phyloP scores from a whole-genome alignment of 225 moss, liverwort and hornwort species.

The Climacium dendroides region DNA sequence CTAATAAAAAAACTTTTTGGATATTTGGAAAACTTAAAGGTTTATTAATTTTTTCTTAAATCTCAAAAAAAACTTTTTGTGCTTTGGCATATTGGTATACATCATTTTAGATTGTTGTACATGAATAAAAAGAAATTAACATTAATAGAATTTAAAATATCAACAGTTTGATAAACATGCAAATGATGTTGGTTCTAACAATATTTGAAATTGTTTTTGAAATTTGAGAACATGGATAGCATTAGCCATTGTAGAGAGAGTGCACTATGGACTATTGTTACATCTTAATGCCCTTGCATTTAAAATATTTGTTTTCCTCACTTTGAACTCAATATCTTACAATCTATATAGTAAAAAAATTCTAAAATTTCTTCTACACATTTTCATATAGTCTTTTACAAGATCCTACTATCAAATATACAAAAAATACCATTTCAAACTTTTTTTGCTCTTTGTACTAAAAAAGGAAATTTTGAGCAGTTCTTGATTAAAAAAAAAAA shows the following conservation, averaged over 20 bases:
- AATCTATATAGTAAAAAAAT: fast-evolving
- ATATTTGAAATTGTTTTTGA: too few species aligned
- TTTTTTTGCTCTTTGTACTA: background rate
- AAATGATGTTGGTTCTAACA: too few species aligned
- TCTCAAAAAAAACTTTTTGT: too few species aligned
- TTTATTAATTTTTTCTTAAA: background rate
- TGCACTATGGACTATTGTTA: too few species aligned
- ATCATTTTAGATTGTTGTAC: too few species aligned
- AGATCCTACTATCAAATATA: background rate
- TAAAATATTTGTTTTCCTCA: background rate
- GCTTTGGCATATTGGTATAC: too few species aligned
- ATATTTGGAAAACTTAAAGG: background rate
- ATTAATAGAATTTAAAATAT: too few species aligned
- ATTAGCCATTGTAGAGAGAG: too few species aligned
- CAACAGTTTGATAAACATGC: too few species aligned
- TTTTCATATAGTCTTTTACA: background rate
- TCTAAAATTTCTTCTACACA: background rate
- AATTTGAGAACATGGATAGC: too few species aligned
- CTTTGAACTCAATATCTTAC: background rate
- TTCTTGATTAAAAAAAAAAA: background rate
- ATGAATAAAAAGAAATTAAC: too few species aligned
- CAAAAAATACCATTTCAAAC: background rate
- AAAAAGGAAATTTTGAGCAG: fast-evolving
- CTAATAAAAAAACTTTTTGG: background rate
- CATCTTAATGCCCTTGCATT: too few species aligned